Percentiles rank a stretch among this genome's conserved stretches.
phyloP scores from a whole-genome alignment of 192 early-diverging fungal species.

The Umbelopsis isabellina region DNA sequence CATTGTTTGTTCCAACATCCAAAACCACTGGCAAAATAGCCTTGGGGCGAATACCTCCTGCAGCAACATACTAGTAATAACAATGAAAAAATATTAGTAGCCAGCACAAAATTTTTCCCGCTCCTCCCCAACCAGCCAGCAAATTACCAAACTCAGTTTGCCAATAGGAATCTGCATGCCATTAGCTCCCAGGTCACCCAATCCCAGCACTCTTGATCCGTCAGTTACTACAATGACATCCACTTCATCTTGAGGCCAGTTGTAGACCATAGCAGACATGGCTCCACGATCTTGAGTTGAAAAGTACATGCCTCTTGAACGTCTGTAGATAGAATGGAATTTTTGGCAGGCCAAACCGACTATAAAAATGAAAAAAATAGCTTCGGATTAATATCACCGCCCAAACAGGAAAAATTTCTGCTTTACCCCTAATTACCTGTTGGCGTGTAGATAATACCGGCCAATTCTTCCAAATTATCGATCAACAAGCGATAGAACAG shows the following conservation, averaged over 20 bases:
- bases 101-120: neutral
- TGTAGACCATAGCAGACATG: slow-evolving; percentile 60
- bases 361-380: slow-evolving; percentile 30
- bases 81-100: neutral
- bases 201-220: slow-evolving; percentile 39
- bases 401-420: slow-evolving; percentile 8
- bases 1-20: slow-evolving; percentile 45
- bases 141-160: slow-evolving; percentile 43
- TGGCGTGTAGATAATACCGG: slow-evolving; percentile 58
- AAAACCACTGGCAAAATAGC: slow-evolving; percentile 42
- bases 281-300: slow-evolving; percentile 52
- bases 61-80: slow-evolving; percentile 40
- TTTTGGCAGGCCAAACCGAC: slow-evolving; percentile 54
- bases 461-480: slow-evolving; percentile 52
- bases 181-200: slow-evolving; percentile 43
- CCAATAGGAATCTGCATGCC: slow-evolving; percentile 48
- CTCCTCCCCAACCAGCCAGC: neutral
- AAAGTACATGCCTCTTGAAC: slow-evolving; percentile 58
- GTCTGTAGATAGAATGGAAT: slow-evolving; percentile 58
- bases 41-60: slow-evolving; percentile 44
- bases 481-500: slow-evolving; percentile 57
- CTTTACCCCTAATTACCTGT: slow-evolving; percentile 45
- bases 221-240: slow-evolving; percentile 46
- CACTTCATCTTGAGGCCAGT: slow-evolving; percentile 63
- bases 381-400: neutral